Evolutionary conservation across 495 filamentous ascomycete species (phyloP).

Genomic region (Penicillium salamii): DNA sequence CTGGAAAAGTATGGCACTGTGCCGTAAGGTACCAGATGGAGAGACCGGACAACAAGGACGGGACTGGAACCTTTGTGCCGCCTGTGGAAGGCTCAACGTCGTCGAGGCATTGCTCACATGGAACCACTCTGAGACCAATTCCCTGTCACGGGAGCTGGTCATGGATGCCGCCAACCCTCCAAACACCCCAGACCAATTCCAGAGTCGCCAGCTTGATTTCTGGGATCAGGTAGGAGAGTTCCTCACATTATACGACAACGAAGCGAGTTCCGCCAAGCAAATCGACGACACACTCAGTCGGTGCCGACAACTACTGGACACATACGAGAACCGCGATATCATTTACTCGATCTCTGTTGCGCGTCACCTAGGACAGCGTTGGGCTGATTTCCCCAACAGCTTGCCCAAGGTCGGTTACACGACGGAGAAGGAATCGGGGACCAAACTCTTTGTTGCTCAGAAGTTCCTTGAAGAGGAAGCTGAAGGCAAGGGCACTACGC

Average conservation of each 20-base stretch:
- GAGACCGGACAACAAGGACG: conserved; percentile 36
- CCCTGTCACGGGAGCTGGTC: conserved; percentile 45
- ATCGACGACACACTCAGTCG: conserved; percentile 61
- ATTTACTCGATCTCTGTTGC: conserved; percentile 84
- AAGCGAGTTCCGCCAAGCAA: conserved; percentile 52
- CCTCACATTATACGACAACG: conserved; percentile 63
- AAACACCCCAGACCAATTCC: conserved; percentile 47
- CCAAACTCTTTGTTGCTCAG: conserved; percentile 75
- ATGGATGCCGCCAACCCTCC: conserved; percentile 41
- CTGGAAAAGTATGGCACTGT: conserved; percentile 60
- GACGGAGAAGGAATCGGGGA: conserved; percentile 67
- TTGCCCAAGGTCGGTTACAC: conserved; percentile 56
- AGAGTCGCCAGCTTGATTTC: conserved; percentile 68
- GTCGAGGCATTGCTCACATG: conserved; percentile 74
- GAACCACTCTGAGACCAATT: conserved; percentile 57
- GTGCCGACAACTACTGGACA: conserved; percentile 68
- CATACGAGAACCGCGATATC: conserved; percentile 84
- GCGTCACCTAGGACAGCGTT: conserved; percentile 66
- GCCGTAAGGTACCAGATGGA: conserved; percentile 40
- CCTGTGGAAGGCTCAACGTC: conserved; percentile 67
- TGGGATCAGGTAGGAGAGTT: conserved; percentile 76
- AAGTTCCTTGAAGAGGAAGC: conserved; percentile 78
- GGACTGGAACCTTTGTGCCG: conserved; percentile 54
- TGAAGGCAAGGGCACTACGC: conserved; percentile 67
- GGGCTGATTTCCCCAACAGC: conserved; percentile 61